Base-by-base conservation (phyloP, 768 basidiomycete species). In the Pleurotus pulmonarius region DNA sequence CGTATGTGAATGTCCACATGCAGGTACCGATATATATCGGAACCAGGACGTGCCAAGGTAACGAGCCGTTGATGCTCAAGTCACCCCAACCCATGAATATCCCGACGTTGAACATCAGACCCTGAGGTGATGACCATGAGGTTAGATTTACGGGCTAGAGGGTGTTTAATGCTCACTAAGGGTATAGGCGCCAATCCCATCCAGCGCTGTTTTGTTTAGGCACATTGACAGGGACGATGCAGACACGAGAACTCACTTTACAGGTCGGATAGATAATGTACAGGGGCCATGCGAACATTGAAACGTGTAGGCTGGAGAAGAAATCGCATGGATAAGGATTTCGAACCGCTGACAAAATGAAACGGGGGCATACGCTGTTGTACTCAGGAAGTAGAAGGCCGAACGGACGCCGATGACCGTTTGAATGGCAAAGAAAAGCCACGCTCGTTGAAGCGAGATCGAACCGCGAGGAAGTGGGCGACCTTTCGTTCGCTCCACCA, bases 181-280 rank as follows among this genome's bases (percentile, higher is more conserved):
- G 67, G 65, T 18, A 71, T 61, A 9, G 70, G 70, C 1, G 68
- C 70, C 18, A 69, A 59, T 43, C 63, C 57, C 46, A 63, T 69
- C 69, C 68, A 71, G 12, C 68, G 65, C 67, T 71, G 40, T n/a
- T 22, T 15, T 45, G 15, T 8, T 46, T 18, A 5, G 34, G 45
- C 22, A 51, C 15, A 53, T 43, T n/a, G 15, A 13, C 8, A 46
- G 13, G 20, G 54, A 22, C 3, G 3, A 13, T 15, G 5, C n/a
- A 37, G 24, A 20, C 18, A 40, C 3, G 26, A 11, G n/a, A 47
- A n/a, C 46, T 20, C 49, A 67, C 67, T 64, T 71, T 71, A 63
- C 67, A 71, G 5, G 70, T 71, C 2, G 69, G 70, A 58, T 71
- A 71, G 18, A 71, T 64, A 20, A 71, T 58, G 51, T 66, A 71